Base-by-base conservation (phyloP, 1,139 yeast genomes). In the Neolecta irregularis region DNA sequence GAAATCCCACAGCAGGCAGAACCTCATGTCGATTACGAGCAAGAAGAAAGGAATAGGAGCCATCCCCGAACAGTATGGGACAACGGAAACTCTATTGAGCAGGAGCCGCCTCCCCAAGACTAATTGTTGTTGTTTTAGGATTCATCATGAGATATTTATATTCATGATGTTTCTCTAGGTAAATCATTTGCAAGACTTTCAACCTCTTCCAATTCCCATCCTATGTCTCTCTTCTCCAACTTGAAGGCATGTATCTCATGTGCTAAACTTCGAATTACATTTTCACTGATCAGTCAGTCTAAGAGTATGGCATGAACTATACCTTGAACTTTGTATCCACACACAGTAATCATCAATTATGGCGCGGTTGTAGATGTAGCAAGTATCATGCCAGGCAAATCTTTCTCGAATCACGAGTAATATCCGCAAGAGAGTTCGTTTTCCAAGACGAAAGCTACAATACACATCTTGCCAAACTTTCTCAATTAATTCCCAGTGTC, bases 341-440 rank as follows among this genome's bases (percentile, higher is more conserved):
- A 77, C 62, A 38, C 81, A 65, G 45, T 83, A 61, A 52, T 88
- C 96, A 48, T 79, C 88, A 8, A 85, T 49, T 64, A 83, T 66
- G 2, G 85, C 67, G 48, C 72, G 73, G 48, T 79, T 79, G 53
- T 88, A 88, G 6, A 81, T 85, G 49, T 78, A 78, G 52, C 83
- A 83, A n/a, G 77, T 67, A 46, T 85, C 95, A 49, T 79, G 88
- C 46, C 60, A 74, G 40, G 94, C 65, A 54, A 83, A 83, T n/a
- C 77, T 56, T 48, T 77, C 85, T 45, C 78, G 67, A 9, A 72
- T 55, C 16, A 65, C 69, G 24, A 83, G 55, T 24, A 85, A 52
- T 1, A 67, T 59, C 44, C 68, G 67, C 30, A 83, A 57, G 0
- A 85, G 63, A 8, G 67, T 61, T 36, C 80, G 60, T 48, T 73